Percentiles rank a stretch among this genome's conserved stretches.
These are phyloP conservation scores for Starmerella bacillaris DNA, from an alignment of 805 yeast genomes.

Conservation along the genomic window DNA sequence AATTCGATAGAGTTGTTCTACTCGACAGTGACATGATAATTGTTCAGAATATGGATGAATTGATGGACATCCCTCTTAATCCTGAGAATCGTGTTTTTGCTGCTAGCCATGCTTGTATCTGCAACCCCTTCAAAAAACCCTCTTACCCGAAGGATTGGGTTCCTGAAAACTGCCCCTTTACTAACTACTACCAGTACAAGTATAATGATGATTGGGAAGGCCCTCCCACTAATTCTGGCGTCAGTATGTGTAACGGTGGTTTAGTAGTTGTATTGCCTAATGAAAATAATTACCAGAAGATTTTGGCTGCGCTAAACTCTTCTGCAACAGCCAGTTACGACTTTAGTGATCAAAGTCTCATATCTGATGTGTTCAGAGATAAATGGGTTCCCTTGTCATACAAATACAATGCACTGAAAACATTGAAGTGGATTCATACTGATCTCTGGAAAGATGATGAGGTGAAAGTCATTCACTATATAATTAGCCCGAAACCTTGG, in stretches of 20 bases:
- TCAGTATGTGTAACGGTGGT: constrained; percentile 43
- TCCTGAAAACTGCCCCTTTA: constrained; percentile 33
- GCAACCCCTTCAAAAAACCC: constrained; percentile 35
- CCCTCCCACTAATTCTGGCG: constrained; percentile 28
- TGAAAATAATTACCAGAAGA: constrained; percentile 24
- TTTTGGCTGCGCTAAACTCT: constrained; percentile 28
- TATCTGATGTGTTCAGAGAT: constrained; percentile 35
- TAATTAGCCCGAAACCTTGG: constrained; percentile 47
- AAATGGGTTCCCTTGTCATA: constrained; percentile 37
- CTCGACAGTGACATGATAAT: constrained; percentile 46
- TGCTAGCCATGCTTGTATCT: constrained; percentile 44
- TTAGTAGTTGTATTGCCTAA: constrained; percentile 34
- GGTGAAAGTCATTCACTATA: constrained; percentile 42
- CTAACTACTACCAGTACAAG: constrained; percentile 22
- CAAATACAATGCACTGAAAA: constrained; percentile 40
- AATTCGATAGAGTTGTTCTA: constrained; percentile 37
- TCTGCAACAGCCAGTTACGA: constrained; percentile 28
- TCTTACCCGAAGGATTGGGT: constrained; percentile 42
- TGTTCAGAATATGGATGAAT: constrained; percentile 39
- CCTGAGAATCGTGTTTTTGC: constrained; percentile 29
- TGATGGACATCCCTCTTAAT: constrained; percentile 31
- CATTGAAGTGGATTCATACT: constrained; percentile 29
- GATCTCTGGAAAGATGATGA: constrained; percentile 31
- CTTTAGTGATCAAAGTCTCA: constrained; percentile 41
- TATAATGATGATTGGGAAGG: constrained; percentile 23